Base-by-base conservation (phyloP, 2,329 filamentous ascomycete genomes). In the Meredithiella fracta region DNA sequence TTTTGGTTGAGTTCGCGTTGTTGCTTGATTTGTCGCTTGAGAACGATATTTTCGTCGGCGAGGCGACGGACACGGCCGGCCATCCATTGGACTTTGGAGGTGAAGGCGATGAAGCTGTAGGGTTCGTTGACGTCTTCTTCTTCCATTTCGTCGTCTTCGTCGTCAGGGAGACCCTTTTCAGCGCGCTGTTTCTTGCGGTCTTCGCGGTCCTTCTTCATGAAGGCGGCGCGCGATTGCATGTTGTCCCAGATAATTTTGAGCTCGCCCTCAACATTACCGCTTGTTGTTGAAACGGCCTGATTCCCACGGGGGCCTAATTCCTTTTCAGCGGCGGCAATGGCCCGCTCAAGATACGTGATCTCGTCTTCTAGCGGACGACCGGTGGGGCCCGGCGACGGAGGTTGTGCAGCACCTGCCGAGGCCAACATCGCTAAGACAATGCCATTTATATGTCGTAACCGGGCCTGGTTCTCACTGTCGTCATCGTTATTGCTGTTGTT, bases 11-110 rank as follows among this genome's bases (percentile, higher is more conserved):
- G 77, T 64, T 94, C 88, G 58, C 90, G 85, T 69, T 97, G 91
- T 66, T 97, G 90, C 70, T 94, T 91, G 64, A 96, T 91, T 67
- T 97, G 90, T 47, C 89, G 81, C 64, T 91, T 85, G 7, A 97
- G 75, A 22, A 95, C 90, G 51, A 81, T 80, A 66, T 95, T 94
- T 65, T 97, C 90, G 62, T 95, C 86, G 60, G 86, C 83, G 37
- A 96, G 72, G 20, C 79, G 79, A 17, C 82, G 84, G n/a, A 87
- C 79, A 58, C 87, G 85, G 42, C 76, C 74, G 64, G 89, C 87
- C 3, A 96, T 72, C 70, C 81, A 85, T 63, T 89, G 83, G 0
- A 97, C 81, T 63, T 86, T 87, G 7, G 78, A 72, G 15, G 82
- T 83, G 66, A 97, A 94, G 20, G 83, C 86, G 22, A 77, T 73